phyloP scores from a whole-genome alignment of 192 early-diverging fungal species.

The Coemansia sp. region DNA sequence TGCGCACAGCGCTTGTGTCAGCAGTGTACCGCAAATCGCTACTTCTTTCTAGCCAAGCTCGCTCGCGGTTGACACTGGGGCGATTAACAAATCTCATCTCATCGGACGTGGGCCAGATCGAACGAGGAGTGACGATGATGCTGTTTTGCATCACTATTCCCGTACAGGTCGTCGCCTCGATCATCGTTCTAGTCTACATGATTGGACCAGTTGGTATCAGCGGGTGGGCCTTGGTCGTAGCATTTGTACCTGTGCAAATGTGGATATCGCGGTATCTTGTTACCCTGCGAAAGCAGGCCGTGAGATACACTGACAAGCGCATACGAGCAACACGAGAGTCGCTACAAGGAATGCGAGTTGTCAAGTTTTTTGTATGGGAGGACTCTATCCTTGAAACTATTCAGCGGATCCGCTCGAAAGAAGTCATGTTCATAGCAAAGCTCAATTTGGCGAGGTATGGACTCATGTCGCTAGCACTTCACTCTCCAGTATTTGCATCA shows the following conservation, averaged over 20 bases:
- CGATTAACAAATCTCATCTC: conserved; percentile 44
- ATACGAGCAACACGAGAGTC: conserved; percentile 49
- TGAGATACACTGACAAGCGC: conserved; percentile 48
- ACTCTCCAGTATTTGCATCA: conserved; percentile 47
- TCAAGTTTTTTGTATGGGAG: conserved; percentile 73
- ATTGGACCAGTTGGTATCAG: conserved; percentile 35
- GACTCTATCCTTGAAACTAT: conserved; percentile 32
- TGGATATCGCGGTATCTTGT: conserved; percentile 44
- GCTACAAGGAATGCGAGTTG: conserved; percentile 66
- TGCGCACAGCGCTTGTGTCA: conserved; percentile 55
- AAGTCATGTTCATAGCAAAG: conserved; percentile 31
- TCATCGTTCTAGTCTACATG: conserved; percentile 40
- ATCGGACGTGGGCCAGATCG: conserved; percentile 51
- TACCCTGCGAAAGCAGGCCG: conserved; percentile 21
- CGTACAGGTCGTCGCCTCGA: conserved; percentile 41
- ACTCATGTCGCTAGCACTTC: conserved; percentile 44
- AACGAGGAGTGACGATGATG: conserved; percentile 42
- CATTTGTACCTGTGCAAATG: conserved; percentile 53
- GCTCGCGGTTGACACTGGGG: conserved; percentile 39
- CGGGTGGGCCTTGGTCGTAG: conserved; percentile 41
- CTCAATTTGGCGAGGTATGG: conserved; percentile 42
- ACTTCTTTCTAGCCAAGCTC: conserved; percentile 54
- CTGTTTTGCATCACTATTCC: conserved; percentile 48
- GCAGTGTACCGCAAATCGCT: conserved; percentile 65
- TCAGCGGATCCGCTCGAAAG: conserved; percentile 32